Percentiles rank a stretch among this genome's conserved stretches.
Conservation (phyloP, 1,284 basidiomycete genomes). For the Chalciporus sp. region DNA sequence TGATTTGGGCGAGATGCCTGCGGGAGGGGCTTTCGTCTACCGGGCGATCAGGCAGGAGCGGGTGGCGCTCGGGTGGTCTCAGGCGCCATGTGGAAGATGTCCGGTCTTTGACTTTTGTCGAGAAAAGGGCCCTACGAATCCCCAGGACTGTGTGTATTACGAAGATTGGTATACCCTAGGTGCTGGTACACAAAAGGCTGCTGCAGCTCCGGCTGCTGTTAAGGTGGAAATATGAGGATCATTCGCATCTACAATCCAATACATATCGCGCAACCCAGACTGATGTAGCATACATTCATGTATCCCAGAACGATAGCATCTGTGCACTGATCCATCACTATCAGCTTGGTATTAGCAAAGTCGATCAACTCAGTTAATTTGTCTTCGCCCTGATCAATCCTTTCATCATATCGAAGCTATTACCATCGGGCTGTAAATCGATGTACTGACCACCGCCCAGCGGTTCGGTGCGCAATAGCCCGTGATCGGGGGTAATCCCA, state of each 20-base stretch:
- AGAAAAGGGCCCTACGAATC: slow-evolving; percentile 55
- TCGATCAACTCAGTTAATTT: slow-evolving; percentile 7
- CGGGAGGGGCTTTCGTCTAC: slow-evolving; percentile 41
- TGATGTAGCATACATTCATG: neutral
- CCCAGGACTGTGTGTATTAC: slow-evolving; percentile 52
- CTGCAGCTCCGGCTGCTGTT: slow-evolving; percentile 1
- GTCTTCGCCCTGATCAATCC: slow-evolving; percentile 80
- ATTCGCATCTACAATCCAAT: neutral
- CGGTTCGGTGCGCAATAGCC: slow-evolving; percentile 82
- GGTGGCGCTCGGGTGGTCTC: slow-evolving; percentile 48
- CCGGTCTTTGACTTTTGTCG: slow-evolving; percentile 56
- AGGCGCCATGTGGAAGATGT: slow-evolving; percentile 54
- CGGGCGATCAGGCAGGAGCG: slow-evolving; percentile 47
- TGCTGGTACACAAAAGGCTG: slow-evolving; percentile 14
- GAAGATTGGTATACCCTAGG: slow-evolving; percentile 45
- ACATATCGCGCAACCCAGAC: neutral
- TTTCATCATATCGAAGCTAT: slow-evolving; percentile 95
- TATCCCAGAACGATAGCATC: slow-evolving; percentile 5
- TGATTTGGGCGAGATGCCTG: slow-evolving; percentile 17
- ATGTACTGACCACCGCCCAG: slow-evolving; percentile 50
- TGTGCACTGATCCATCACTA: neutral
- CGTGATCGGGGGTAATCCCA: slow-evolving; percentile 87
- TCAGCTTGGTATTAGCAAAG: neutral
- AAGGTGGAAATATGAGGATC: slow-evolving; percentile 27
- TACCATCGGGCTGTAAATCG: slow-evolving; percentile 90